These are phyloP conservation scores for Tubosaeta brunneosetosa DNA, from an alignment of 768 basidiomycete genomes.

Conservation along the genomic window DNA sequence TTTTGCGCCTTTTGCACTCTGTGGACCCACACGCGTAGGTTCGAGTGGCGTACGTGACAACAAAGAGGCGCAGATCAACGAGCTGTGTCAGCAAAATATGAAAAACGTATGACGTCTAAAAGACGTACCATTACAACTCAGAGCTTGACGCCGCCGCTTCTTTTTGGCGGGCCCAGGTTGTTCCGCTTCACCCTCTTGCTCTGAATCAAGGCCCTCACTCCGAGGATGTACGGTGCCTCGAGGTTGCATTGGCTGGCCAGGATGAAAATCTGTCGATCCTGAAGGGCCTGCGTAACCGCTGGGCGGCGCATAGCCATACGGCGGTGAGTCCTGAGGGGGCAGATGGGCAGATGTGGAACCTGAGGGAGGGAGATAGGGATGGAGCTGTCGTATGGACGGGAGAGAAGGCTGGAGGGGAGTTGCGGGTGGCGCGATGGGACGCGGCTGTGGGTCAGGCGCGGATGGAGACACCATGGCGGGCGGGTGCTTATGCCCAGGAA, in stretches of 20 bases:
- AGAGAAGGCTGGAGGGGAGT: slow-evolving; percentile 34
- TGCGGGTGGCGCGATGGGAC: slow-evolving; percentile 22
- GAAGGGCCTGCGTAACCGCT: slow-evolving; percentile 20
- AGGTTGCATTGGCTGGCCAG: slow-evolving; percentile 16
- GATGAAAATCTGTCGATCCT: slow-evolving; percentile 26
- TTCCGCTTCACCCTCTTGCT: slow-evolving; percentile 49
- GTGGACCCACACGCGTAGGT: slow-evolving; percentile 11
- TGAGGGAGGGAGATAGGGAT: slow-evolving; percentile 59
- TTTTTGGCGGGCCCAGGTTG: slow-evolving; percentile 66
- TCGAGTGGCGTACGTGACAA: not conserved
- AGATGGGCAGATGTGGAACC: slow-evolving; percentile 29
- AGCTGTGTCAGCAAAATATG: slow-evolving; percentile 13
- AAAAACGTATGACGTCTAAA: slow-evolving; percentile 11
- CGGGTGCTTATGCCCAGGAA: slow-evolving; percentile 29
- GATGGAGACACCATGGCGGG: slow-evolving; percentile 26
- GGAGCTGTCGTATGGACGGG: slow-evolving; percentile 66
- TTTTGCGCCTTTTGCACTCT: slow-evolving; percentile 87
- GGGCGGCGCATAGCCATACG: slow-evolving; percentile 26
- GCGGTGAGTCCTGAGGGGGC: slow-evolving; percentile 22
- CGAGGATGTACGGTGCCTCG: slow-evolving; percentile 26
- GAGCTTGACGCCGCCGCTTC: slow-evolving; percentile 75
- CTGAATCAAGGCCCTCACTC: slow-evolving; percentile 47
- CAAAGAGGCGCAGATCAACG: slow-evolving; percentile 2
- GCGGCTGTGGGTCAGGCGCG: slow-evolving; percentile 23
- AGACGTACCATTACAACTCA: slow-evolving; percentile 77